A percentile compares a stretch with the other conserved stretches of the same genome.
These are phyloP conservation scores for Neurospora africana DNA, from an alignment of 495 filamentous ascomycete species.

Conservation along the genomic window DNA sequence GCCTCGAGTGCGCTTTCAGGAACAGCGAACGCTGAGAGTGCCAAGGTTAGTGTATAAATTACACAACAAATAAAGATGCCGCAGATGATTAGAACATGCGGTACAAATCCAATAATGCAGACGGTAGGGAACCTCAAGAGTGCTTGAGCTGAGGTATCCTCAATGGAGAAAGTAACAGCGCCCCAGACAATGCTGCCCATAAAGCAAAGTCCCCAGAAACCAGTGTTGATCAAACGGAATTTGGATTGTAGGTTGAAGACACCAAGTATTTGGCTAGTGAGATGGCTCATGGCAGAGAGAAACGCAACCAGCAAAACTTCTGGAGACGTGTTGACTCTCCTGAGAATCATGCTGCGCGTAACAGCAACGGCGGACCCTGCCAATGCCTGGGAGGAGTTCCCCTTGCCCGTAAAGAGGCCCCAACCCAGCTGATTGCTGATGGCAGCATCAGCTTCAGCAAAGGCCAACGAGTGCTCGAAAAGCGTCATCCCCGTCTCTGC, in stretches of 20 bases:
- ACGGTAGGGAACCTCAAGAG: constrained; percentile 80
- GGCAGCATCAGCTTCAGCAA: constrained; percentile 87
- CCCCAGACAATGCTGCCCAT: constrained; percentile 72
- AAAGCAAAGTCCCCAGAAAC: constrained; percentile 80
- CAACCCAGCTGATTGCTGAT: constrained; percentile 65
- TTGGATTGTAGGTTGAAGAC: constrained; percentile 66
- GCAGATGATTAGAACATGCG: constrained; percentile 70
- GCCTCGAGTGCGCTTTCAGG: constrained; percentile 38
- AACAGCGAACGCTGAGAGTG: constrained; percentile 63
- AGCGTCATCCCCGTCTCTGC: constrained; percentile 93
- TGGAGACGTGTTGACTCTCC: constrained; percentile 66
- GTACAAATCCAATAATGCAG: constrained; percentile 89
- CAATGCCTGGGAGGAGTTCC: constrained; percentile 29
- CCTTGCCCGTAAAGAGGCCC: constrained; percentile 42
- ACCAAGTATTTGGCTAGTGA: constrained; percentile 75
- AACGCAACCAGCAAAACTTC: constrained; percentile 79
- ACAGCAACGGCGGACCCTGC: constrained; percentile 35
- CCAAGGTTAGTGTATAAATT: constrained; percentile 68
- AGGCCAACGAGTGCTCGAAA: constrained; percentile 92
- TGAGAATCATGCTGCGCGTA: constrained; percentile 47
- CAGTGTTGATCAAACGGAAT: constrained; percentile 73
- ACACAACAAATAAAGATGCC: constrained; percentile 63
- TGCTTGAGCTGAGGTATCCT: constrained; percentile 35
- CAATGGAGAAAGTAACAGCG: constrained; percentile 47
- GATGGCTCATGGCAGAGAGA: constrained; percentile 79